These are phyloP conservation scores for Hordeum marinum DNA, from an alignment of 176 grass and related monocot species.

Conservation along the genomic window DNA sequence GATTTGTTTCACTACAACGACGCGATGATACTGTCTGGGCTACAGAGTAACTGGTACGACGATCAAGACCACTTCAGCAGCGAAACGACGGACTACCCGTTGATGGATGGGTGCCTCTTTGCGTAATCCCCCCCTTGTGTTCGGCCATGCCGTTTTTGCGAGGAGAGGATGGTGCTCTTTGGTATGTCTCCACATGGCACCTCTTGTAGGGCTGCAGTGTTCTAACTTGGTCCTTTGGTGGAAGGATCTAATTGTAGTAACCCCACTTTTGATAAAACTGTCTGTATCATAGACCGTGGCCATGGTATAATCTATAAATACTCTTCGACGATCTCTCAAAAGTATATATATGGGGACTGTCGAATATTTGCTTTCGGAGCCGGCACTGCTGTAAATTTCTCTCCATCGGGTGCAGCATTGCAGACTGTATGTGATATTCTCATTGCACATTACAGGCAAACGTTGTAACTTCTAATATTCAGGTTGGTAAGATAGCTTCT, in stretches of 20 bases:
- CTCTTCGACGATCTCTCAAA: constrained; percentile 8
- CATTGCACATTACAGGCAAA: background rate
- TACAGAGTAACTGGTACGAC: constrained; percentile 83
- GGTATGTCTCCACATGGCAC: constrained; percentile 40
- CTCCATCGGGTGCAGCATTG: constrained; percentile 6
- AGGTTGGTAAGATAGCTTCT: background rate
- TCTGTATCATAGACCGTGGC: constrained; percentile 55
- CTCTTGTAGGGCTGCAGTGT: constrained; percentile 36
- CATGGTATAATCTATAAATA: constrained; percentile 44
- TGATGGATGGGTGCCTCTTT: constrained; percentile 81
- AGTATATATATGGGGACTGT: constrained; percentile 10
- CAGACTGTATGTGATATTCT: background rate
- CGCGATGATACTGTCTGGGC: constrained; percentile 27
- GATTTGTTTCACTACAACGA: constrained; percentile 69
- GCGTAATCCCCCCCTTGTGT: constrained; percentile 42
- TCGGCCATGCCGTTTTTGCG: constrained; percentile 5
- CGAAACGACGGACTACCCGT: constrained; percentile 46
- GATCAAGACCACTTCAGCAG: constrained; percentile 43
- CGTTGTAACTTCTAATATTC: background rate
- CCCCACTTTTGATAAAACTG: constrained; percentile 49
- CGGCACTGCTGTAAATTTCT: background rate
- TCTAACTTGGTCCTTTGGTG: constrained; percentile 53
- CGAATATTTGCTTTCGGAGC: constrained; percentile 8
- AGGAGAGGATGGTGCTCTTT: constrained; percentile 38
- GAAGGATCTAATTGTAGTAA: constrained; percentile 76